A percentile compares a stretch with the other conserved stretches of the same genome.
Conservation (phyloP, 2,329 filamentous ascomycete species). For the Alternaria triticimaculans region DNA sequence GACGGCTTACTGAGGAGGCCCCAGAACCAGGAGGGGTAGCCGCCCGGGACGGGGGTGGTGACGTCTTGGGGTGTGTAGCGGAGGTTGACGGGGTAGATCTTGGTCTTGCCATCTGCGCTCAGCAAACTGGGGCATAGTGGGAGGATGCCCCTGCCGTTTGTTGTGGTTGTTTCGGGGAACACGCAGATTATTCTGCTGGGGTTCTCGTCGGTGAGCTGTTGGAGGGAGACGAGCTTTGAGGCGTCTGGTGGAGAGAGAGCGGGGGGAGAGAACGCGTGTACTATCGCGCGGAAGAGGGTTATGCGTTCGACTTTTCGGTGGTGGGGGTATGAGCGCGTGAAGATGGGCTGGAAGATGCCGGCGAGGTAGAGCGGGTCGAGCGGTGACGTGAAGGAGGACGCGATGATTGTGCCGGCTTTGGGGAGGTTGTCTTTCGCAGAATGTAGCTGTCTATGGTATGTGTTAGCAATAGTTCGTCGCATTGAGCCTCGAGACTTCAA, state of each 20-base stretch:
- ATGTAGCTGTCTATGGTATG: conserved; percentile 22
- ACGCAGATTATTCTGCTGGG: conserved; percentile 80
- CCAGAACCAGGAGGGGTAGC: conserved; percentile 80
- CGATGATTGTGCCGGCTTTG: conserved; percentile 80
- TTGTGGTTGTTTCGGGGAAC: conserved; percentile 93
- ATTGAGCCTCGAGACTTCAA: background rate
- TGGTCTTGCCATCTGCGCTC: conserved; percentile 68
- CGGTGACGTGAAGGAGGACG: conserved; percentile 88
- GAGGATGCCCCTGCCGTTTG: conserved; percentile 89
- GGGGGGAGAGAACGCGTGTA: conserved; percentile 72
- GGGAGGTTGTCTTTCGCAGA: conserved; percentile 68
- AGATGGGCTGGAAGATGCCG: conserved; percentile 94
- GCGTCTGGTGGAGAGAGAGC: conserved; percentile 42
- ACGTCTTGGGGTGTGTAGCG: conserved; percentile 89
- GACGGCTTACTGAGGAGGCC: conserved; percentile 82
- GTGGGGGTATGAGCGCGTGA: conserved; percentile 82
- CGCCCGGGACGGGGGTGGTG: conserved; percentile 84
- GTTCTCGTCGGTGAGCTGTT: conserved; percentile 67
- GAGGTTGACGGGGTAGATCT: conserved; percentile 89
- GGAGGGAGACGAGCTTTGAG: conserved; percentile 46
- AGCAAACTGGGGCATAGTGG: conserved; percentile 81
- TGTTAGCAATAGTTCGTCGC: conserved; percentile 5
- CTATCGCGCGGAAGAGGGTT: conserved; percentile 76
- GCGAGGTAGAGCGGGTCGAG: conserved; percentile 93
- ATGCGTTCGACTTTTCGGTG: conserved; percentile 77